phyloP scores from a whole-genome alignment of 345 rosid species.

The Geranium brycei region DNA sequence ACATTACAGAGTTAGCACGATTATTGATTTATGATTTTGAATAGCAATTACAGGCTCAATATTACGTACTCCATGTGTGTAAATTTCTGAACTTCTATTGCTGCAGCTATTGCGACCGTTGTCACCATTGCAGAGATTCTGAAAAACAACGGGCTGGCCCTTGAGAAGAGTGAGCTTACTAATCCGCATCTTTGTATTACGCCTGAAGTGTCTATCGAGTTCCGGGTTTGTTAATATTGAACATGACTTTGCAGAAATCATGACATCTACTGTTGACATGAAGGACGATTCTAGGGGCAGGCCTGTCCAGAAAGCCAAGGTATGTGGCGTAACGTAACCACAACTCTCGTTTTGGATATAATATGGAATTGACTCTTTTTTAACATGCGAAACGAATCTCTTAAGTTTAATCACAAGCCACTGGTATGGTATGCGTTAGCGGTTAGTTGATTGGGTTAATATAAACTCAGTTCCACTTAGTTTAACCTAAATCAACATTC shows the following conservation, averaged over 20 bases:
- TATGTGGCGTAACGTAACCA: constrained; percentile 6
- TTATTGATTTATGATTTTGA: background rate
- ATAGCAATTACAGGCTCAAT: too few species aligned
- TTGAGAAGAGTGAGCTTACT: constrained; percentile 39
- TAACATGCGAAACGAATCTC: background rate
- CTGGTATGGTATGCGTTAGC: too few species aligned
- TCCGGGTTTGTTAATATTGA: background rate
- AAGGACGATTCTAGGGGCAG: constrained; percentile 36
- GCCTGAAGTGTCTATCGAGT: background rate
- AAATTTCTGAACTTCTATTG: background rate
- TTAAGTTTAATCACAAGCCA: background rate
- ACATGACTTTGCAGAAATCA: constrained; percentile 21
- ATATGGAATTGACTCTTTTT: background rate
- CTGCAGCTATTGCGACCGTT: constrained; percentile 55
- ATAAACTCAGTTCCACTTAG: too few species aligned
- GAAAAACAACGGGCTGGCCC: constrained; percentile 60
- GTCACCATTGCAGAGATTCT: constrained; percentile 70
- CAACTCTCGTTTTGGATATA: background rate
- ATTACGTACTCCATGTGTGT: constrained; percentile 6
- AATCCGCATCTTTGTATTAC: constrained; percentile 10
- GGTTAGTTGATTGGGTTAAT: too few species aligned
- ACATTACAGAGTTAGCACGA: background rate
- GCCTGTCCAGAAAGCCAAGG: constrained; percentile 57
- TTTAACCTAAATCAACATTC: too few species aligned
- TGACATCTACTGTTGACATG: constrained; percentile 36